These are phyloP conservation scores for Sclerotinia subarctica DNA, from an alignment of 2,329 filamentous ascomycete genomes.

Conservation along the genomic window DNA sequence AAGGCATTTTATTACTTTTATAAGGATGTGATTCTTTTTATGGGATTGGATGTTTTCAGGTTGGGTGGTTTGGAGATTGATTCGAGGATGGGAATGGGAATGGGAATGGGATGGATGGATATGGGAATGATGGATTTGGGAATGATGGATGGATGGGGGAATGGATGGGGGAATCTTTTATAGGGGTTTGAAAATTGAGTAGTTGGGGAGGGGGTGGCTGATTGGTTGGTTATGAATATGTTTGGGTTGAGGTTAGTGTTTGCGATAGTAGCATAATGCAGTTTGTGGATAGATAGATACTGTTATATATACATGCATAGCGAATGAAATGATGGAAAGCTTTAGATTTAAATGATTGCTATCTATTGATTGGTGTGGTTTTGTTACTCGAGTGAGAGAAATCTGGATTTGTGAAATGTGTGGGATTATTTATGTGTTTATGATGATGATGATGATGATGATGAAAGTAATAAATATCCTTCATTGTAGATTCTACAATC, in stretches of 20 bases:
- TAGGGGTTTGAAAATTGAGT: too few species aligned
- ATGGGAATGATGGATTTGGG: background rate
- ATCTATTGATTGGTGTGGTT: background rate
- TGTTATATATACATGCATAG: too few species aligned
- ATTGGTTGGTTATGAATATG: background rate
- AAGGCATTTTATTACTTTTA: background rate
- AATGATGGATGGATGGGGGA: background rate
- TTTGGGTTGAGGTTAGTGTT: too few species aligned
- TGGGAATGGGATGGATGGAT: background rate
- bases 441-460: too few species aligned
- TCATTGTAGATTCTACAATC: too few species aligned
- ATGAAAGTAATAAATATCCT: too few species aligned
- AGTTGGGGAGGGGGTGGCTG: too few species aligned
- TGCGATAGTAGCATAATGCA: too few species aligned
- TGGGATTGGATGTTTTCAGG: background rate
- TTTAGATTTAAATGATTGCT: background rate
- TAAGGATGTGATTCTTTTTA: background rate
- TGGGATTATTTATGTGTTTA: background rate
- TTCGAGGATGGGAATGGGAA: background rate
- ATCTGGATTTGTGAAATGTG: too few species aligned
- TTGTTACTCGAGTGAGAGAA: background rate
- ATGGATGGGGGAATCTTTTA: too few species aligned
- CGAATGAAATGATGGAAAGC: background rate
- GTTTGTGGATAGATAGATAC: background rate
- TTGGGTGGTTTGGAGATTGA: slow-evolving; percentile 2